A percentile compares a stretch with the other conserved stretches of the same genome.
Conservation (phyloP, 208 protist genomes). For the Wallacemonas sp. region DNA sequence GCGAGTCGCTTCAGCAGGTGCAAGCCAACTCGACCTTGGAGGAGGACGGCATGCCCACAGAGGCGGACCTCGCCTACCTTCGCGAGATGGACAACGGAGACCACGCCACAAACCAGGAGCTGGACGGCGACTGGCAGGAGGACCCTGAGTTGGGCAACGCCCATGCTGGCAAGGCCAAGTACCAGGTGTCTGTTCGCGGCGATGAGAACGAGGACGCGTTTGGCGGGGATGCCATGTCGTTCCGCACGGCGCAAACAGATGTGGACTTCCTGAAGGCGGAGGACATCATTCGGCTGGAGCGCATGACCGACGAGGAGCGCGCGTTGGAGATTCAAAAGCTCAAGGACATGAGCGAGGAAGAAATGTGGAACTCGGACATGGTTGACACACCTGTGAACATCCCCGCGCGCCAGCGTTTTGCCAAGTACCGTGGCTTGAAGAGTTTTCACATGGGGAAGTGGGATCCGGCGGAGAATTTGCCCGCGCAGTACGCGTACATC, state of each 20-base stretch:
- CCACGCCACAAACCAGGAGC: constrained; percentile 3
- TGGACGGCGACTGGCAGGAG: constrained; percentile 70
- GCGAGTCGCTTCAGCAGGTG: constrained; percentile 75
- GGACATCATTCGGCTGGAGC: constrained; percentile 76
- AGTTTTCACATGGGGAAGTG: constrained; percentile 88
- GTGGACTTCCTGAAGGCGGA: constrained; percentile 86
- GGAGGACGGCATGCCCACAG: constrained; percentile 66
- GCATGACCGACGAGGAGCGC: constrained; percentile 86
- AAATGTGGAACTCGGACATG: constrained; percentile 86
- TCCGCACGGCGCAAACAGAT: constrained; percentile 76
- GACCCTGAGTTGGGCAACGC: constrained; percentile 31
- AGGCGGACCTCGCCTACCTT: constrained; percentile 70
- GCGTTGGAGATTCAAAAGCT: constrained; percentile 71
- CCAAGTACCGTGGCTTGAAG: constrained; percentile 87
- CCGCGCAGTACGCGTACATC: constrained; percentile 86
- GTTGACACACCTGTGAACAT: constrained; percentile 86
- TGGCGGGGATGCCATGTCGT: constrained; percentile 62
- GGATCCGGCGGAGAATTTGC: constrained; percentile 84
- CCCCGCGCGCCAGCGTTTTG: constrained; percentile 85
- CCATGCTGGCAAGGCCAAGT: constrained; percentile 9
- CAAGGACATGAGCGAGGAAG: constrained; percentile 75
- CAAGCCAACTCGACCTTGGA: constrained; percentile 80
- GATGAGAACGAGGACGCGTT: constrained; percentile 61
- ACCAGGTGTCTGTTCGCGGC: constrained; percentile 16
- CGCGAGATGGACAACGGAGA: constrained; percentile 34